phyloP scores from a whole-genome alignment of 2,329 filamentous ascomycete species.

The Xylariaceae sp. region DNA sequence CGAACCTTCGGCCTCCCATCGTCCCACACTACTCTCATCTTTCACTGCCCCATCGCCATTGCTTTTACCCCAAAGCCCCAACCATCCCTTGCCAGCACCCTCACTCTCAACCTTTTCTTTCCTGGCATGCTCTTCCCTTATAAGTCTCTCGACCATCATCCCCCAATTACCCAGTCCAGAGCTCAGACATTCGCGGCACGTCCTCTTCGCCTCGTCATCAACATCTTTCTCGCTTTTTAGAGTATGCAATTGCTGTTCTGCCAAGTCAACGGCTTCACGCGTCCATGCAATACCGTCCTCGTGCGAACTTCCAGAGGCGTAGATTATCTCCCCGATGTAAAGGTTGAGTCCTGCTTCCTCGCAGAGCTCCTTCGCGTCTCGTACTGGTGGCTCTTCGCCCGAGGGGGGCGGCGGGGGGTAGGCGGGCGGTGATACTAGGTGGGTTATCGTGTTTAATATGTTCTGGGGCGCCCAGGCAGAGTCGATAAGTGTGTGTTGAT shows the following conservation, averaged over 20 bases:
- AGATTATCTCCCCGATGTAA: conserved; percentile 93
- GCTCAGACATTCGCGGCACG: conserved; percentile 72
- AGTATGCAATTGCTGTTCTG: conserved; percentile 62
- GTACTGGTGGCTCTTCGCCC: conserved; percentile 63
- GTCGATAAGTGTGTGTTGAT: background rate
- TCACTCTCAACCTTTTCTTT: conserved; percentile 15
- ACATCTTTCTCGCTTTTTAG: conserved; percentile 36
- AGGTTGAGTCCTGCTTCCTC: conserved; percentile 83
- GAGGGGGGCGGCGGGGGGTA: conserved; percentile 70
- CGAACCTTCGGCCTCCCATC: conserved; percentile 53
- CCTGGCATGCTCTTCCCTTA: conserved; percentile 31
- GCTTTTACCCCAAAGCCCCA: conserved; percentile 38
- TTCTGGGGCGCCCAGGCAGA: conserved; percentile 23
- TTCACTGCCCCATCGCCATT: conserved; percentile 25
- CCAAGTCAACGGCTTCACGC: conserved; percentile 76
- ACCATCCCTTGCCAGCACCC: conserved; percentile 27
- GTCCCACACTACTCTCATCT: conserved; percentile 27
- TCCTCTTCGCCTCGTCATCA: conserved; percentile 48
- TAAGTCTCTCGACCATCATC: conserved; percentile 69
- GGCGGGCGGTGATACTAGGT: conserved; percentile 44
- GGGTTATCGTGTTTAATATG: conserved; percentile 26
- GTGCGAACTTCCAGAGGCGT: conserved; percentile 49
- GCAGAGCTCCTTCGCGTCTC: conserved; percentile 64
- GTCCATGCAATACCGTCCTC: conserved; percentile 85
- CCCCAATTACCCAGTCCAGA: conserved; percentile 79